Evolutionary conservation across 2,329 filamentous ascomycete species (phyloP).

Genomic region (Colletotrichum caudatum): DNA sequence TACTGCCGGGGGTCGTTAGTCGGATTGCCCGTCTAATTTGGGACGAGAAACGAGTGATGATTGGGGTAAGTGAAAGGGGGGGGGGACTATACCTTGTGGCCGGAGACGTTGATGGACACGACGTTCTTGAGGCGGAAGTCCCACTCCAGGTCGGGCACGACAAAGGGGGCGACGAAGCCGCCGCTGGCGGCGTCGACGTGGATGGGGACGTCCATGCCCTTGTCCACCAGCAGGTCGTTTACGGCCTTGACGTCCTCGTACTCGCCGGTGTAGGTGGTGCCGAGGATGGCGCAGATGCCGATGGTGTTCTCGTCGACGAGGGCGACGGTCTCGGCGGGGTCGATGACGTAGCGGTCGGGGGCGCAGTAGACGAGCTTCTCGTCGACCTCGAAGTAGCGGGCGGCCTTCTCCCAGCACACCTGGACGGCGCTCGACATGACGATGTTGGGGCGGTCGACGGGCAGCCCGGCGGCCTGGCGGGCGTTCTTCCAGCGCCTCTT

Average conservation of each 20-base stretch:
- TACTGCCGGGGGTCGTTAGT: conserved; percentile 53
- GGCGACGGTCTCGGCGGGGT: conserved; percentile 70
- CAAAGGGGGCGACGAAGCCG: conserved; percentile 93
- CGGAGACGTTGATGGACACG: conserved; percentile 93
- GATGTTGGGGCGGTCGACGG: conserved; percentile 85
- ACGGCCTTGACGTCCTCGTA: conserved; percentile 95
- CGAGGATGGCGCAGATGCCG: conserved; percentile 91
- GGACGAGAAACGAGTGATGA: background rate
- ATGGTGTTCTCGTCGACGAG: conserved; percentile 80
- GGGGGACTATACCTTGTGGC: conserved; percentile 78
- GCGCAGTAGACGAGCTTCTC: conserved; percentile 82
- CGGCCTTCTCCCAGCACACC: conserved; percentile 96
- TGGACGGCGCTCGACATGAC: conserved; percentile 97
- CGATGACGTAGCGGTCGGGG: conserved; percentile 71
- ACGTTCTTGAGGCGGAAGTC: conserved; percentile 92
- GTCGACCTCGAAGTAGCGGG: conserved; percentile 91
- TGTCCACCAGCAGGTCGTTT: conserved; percentile 86
- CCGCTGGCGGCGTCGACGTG: conserved; percentile 95
- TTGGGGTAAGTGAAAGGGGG: no score
- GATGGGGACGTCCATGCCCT: conserved; percentile 82
- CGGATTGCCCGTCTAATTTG: background rate
- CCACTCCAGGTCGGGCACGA: conserved; percentile 86
- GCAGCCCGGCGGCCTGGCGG: conserved; percentile 84
- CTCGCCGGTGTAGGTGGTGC: conserved; percentile 94
- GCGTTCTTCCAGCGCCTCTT: conserved; percentile 94